phyloP scores from a whole-genome alignment of 2,329 filamentous ascomycete genomes.

The Aureobasidium sp. region DNA sequence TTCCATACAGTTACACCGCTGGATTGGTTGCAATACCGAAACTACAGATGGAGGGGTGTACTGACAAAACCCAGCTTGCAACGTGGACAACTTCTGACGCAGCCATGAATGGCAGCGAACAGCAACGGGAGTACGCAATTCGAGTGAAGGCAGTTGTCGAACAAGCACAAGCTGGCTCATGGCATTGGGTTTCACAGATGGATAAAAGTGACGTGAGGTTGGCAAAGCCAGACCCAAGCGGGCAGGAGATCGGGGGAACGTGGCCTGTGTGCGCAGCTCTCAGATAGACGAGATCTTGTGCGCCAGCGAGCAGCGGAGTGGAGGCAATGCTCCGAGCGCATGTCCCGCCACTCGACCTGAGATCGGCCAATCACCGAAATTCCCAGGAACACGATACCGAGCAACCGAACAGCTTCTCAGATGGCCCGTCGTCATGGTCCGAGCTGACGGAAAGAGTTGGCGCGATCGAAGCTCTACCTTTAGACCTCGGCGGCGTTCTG shows the following conservation, averaged over 20 bases:
- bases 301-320: background rate
- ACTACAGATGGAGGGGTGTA: background rate
- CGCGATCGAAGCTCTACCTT: slow-evolving; percentile 14
- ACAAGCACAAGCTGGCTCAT: background rate
- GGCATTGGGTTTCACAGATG: background rate
- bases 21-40: background rate
- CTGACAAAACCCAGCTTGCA: too few species aligned
- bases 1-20: background rate
- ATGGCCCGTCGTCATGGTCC: slow-evolving; percentile 3
- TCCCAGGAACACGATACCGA: slow-evolving; percentile 11
- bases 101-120: too few species aligned
- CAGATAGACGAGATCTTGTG: slow-evolving; percentile 17
- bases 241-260: slow-evolving; percentile 16
- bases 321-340: slow-evolving; percentile 14
- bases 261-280: slow-evolving; percentile 6
- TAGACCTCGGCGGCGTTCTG: slow-evolving; percentile 11
- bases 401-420: background rate
- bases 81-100: too few species aligned
- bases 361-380: slow-evolving; percentile 9
- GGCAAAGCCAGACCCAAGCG: slow-evolving; percentile 2
- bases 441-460: slow-evolving; percentile 9
- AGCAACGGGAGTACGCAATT: background rate
- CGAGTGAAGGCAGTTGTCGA: background rate
- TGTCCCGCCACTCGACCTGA: slow-evolving; percentile 8
- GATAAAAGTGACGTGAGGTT: slow-evolving; percentile 10